phyloP scores from a whole-genome alignment of 2,329 filamentous ascomycete species.

The Aspergillus novoparasiticus region DNA sequence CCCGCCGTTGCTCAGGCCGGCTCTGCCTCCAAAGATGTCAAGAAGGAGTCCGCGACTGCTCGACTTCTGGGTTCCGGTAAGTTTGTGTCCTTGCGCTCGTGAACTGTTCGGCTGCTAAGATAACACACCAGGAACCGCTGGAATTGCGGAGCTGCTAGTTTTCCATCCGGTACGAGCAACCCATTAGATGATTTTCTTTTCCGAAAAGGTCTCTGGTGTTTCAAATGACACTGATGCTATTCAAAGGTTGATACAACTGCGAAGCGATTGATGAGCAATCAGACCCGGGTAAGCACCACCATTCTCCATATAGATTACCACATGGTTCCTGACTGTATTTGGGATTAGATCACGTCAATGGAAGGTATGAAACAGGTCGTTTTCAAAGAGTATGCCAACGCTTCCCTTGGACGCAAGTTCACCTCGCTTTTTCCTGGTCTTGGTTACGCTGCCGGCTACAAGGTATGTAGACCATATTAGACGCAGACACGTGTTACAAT shows the following conservation, averaged over 20 bases:
- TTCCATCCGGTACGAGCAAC: conserved; percentile 75
- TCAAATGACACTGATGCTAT: conserved; percentile 24
- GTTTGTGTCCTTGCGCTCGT: conserved; percentile 17
- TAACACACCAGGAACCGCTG: conserved; percentile 70
- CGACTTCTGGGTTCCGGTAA: conserved; percentile 89
- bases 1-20: conserved; percentile 47
- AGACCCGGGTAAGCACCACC: conserved; percentile 64
- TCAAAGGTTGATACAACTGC: conserved; percentile 91
- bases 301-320: not conserved
- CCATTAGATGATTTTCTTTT: not conserved
- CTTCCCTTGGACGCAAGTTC: conserved; percentile 74
- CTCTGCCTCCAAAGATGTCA: conserved; percentile 60
- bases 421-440: conserved; percentile 95
- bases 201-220: not conserved
- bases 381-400: conserved; percentile 84
- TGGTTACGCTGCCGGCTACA: conserved; percentile 97
- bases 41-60: conserved; percentile 88
- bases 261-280: conserved; percentile 99
- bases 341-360: conserved; percentile 55
- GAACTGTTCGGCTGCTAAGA: conserved; percentile 20
- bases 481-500: conserved; percentile 5
- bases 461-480: conserved; percentile 55
- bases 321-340: conserved; percentile 22
- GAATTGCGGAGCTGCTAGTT: conserved; percentile 88
- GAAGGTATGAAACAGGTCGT: conserved; percentile 83